Base-by-base conservation (phyloP, 192 early-diverging fungal genomes). In the Backusella sp. region DNA sequence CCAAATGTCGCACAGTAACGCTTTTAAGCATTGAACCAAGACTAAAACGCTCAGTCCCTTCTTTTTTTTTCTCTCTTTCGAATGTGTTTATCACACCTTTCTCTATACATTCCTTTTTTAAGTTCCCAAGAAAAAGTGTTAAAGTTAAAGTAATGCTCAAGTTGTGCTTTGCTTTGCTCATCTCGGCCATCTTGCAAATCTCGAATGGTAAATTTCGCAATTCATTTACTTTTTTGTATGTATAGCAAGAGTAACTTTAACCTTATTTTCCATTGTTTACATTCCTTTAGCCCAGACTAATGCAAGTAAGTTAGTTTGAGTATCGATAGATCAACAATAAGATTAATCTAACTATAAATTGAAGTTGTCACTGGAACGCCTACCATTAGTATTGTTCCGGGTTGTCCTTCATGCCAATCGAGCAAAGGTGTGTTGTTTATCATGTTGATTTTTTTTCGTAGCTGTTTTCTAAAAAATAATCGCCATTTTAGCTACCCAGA, bases 71-170 rank as follows among this genome's bases (percentile, higher is more conserved):
- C 17, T 56, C 21, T 26, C 53, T 59, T 62, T 62, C 26, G 21
- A 62, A 62, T 62, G 12, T 28, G 23, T 28, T 62, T 62, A 62
- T 62, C 12, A 62, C 26, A 62, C 26, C 56, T 28, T 62, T 28
- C 53, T 56, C n/a, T 56, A 56, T 62, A 62, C 56, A 62, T 62
- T 62, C 56, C 56, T 62, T 62, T 62, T 62, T 28, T 28, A 21
- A 53, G 4, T 21, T n/a, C 17, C 6, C 17, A 53, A 21, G 5
- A 53, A 53, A 17, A 53, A 49, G 12, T 44, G 42, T 44, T 17
- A 62, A 30, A 3, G 56, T 62, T 11, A 62, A 62, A 62, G 56
- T 62, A 32, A 62, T 62, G 56, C 26, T 62, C 9, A 62, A 62
- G 56, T 62, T 28, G 23, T 62, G 23, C 26, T 62, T 62, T 62